Evolutionary conservation across 345 rosid species (phyloP), one percentile per base, ranked within the genome.

Genomic region (Brassica carinata): DNA sequence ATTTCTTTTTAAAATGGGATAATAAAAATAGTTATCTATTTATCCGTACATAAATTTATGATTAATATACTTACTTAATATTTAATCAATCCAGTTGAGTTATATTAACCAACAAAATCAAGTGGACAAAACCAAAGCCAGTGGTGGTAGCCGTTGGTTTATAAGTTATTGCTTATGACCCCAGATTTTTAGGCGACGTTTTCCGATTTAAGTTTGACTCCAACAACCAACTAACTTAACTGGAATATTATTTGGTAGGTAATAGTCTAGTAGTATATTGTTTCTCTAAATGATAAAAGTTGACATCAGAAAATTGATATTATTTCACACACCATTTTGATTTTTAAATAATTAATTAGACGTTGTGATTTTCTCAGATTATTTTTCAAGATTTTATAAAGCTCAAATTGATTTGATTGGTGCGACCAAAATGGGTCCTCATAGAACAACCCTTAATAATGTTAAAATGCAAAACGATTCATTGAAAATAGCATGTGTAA

Each of bases 151-250:
- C 83, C 76, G 83, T 75, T 81, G 66, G 80, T 81, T 55, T 75
- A 67, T 64, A 79, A 5, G 57, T 51, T 51, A 10, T 40, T 36
- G 43, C 43, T 36, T 38, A 75, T 55, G 67, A 53, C 67, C 78
- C 75, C 82, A 81, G 72, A 70, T 70, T 75, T 71, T 23, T 58
- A 67, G 78, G 82, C 70, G 74, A 73, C 27, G 38, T 43, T 43
- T 51, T 14, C 18, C 64, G 45, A 30, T 80, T 80, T 53, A 69
- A 51, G 63, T 80, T 74, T 80, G 71, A 80, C 66, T 73, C 74
- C 59, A 74, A 80, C 79, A n/a, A 63, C 30, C 71, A 75, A 81
- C 80, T 71, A 81, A 81, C 79, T 81, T 75, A 81, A 81, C 83
- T 71, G 77, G 72, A 81, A 81, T 81, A 70, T 81, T 64, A 71